Percentiles rank a stretch among this genome's conserved stretches.
phyloP scores from a whole-genome alignment of 805 yeast genomes.

The Barnettozyma populi region DNA sequence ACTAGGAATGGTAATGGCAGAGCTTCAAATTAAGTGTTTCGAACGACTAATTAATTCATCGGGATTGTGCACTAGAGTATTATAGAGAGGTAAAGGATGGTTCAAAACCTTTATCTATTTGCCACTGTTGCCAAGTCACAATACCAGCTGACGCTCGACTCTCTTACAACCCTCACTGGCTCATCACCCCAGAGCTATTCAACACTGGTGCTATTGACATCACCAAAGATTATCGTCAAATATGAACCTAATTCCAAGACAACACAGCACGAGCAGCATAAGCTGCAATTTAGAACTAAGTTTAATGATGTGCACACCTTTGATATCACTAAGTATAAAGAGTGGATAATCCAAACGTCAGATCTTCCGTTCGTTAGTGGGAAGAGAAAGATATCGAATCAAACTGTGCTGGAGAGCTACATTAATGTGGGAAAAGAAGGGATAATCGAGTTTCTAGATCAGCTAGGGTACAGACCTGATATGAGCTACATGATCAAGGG shows the following conservation, averaged over 20 bases:
- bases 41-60: too few species aligned
- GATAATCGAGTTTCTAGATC: slow-evolving; percentile 36
- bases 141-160: slow-evolving; percentile 15
- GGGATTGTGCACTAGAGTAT: too few species aligned
- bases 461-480: slow-evolving; percentile 65
- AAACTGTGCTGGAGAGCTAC: slow-evolving; percentile 56
- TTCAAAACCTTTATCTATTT: slow-evolving; percentile 24
- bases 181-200: slow-evolving; percentile 10
- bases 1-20: too few species aligned
- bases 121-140: slow-evolving; percentile 15
- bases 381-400: slow-evolving; percentile 54
- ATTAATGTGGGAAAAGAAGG: slow-evolving; percentile 28
- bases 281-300: slow-evolving; percentile 18
- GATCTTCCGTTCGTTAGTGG: slow-evolving; percentile 75
- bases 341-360: slow-evolving; percentile 59
- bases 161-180: slow-evolving; percentile 22
- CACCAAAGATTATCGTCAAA: slow-evolving; percentile 22
- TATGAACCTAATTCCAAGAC: slow-evolving; percentile 26
- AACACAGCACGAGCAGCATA: slow-evolving; percentile 24
- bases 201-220: slow-evolving; percentile 15
- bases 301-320: slow-evolving; percentile 1
- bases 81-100: too few species aligned
- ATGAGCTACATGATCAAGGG: slow-evolving; percentile 61
- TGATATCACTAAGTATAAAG: slow-evolving; percentile 11
- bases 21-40: too few species aligned